These are phyloP conservation scores for Phytopythium ostracodes DNA, from an alignment of 352 stramenopile species.

Conservation along the genomic window DNA sequence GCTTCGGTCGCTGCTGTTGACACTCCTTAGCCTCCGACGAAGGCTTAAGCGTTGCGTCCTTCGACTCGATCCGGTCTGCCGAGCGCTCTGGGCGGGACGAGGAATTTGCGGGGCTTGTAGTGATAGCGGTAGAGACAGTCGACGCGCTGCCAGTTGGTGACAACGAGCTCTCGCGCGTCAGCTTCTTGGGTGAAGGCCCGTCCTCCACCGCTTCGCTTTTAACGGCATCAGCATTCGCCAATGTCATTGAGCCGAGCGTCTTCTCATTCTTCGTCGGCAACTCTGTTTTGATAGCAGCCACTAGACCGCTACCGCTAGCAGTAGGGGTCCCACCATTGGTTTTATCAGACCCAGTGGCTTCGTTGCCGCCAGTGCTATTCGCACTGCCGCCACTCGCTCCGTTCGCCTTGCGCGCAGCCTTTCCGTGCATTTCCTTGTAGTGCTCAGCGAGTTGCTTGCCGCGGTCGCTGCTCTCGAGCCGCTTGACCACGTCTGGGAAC, in stretches of 20 bases:
- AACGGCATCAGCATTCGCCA: neutral
- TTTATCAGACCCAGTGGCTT: neutral
- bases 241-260: neutral
- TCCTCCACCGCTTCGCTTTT: neutral
- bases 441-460: slow-evolving; percentile 36
- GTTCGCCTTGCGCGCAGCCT: slow-evolving; percentile 35
- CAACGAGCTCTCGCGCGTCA: neutral
- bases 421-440: slow-evolving; percentile 72
- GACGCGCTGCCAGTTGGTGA: slow-evolving; percentile 1
- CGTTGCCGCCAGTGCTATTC: neutral
- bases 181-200: neutral
- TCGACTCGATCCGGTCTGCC: neutral
- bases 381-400: neutral
- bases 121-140: neutral
- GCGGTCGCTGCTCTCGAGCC: slow-evolving; percentile 34
- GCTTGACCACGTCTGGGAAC: slow-evolving; percentile 40
- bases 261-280: neutral
- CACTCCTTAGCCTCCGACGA: neutral
- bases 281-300: neutral
- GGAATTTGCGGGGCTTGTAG: neutral
- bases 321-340: neutral
- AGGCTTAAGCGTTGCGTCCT: neutral
- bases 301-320: neutral
- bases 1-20: neutral
- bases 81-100: neutral